Conservation (phyloP, 768 basidiomycete species). For the Russula emetica region DNA sequence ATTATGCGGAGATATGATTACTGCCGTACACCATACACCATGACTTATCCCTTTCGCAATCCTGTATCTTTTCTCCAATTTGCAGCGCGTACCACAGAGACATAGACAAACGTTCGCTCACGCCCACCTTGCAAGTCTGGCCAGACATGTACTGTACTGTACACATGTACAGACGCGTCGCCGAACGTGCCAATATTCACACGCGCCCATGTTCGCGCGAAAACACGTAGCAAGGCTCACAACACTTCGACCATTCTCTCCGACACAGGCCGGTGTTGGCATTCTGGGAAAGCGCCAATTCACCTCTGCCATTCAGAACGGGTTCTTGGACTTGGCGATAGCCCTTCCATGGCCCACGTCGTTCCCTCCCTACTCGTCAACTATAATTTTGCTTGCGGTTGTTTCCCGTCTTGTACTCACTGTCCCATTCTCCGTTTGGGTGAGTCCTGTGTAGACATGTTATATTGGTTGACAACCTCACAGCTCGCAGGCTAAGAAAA, state of each 20-base stretch:
- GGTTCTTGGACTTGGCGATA: constrained; percentile 70
- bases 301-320: constrained; percentile 44
- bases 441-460: constrained; percentile 34
- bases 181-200: not conserved
- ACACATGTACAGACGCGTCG: not conserved
- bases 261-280: not conserved
- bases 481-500: constrained; percentile 29
- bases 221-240: constrained; percentile 7
- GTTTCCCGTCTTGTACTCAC: constrained; percentile 54
- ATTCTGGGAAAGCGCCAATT: constrained; percentile 13
- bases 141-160: too few relatives aligned
- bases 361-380: constrained; percentile 66
- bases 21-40: constrained; percentile 28
- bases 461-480: not conserved
- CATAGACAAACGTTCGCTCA: not conserved
- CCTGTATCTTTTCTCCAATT: constrained; percentile 20
- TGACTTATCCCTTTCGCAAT: constrained; percentile 22
- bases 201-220: constrained; percentile 17
- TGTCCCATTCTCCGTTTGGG: constrained; percentile 76
- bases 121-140: too few relatives aligned
- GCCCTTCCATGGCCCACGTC: constrained; percentile 69
- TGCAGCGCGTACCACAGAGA: constrained; percentile 2
- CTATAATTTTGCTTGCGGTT: constrained; percentile 68
- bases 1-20: constrained; percentile 27
- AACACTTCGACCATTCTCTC: constrained; percentile 1